These are phyloP conservation scores for Trametes gibbosa DNA, from an alignment of 768 basidiomycete species.

Conservation along the genomic window DNA sequence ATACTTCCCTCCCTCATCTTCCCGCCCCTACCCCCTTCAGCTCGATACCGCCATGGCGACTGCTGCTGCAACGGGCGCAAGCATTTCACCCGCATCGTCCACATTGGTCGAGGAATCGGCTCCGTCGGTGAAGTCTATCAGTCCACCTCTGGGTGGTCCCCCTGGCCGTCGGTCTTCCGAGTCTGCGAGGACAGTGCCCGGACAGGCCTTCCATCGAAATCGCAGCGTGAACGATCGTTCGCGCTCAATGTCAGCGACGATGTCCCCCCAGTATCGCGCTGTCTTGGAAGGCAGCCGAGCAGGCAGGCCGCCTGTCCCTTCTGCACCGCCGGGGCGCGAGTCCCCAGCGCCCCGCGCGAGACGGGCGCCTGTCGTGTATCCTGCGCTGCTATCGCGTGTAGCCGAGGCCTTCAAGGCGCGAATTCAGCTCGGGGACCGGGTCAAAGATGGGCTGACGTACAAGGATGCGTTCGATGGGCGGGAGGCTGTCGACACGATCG, in stretches of 20 bases:
- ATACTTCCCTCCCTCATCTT: conserved; percentile 38
- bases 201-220: conserved; percentile 53
- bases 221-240: conserved; percentile 65
- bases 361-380: conserved; percentile 82
- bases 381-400: conserved; percentile 92
- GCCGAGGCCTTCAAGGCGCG: conserved; percentile 90
- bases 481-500: conserved; percentile 95
- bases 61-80: conserved; percentile 12
- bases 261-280: conserved; percentile 46
- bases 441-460: conserved; percentile 96
- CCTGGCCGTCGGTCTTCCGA: conserved; percentile 62
- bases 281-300: conserved; percentile 35
- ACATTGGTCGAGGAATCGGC: conserved; percentile 36
- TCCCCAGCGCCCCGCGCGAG: conserved; percentile 35
- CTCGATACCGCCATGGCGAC: conserved; percentile 48
- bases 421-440: conserved; percentile 69
- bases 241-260: conserved; percentile 72
- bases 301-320: conserved; percentile 27
- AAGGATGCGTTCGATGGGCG: conserved; percentile 96
- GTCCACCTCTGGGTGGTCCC: neutral
- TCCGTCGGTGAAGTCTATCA: conserved; percentile 24
- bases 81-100: conserved; percentile 37
- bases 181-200: conserved; percentile 60
- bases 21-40: conserved; percentile 52
- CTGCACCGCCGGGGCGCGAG: conserved; percentile 29